A percentile compares a stretch with the other conserved stretches of the same genome.
Conservation (phyloP, 495 filamentous ascomycete genomes). For the Penicillium soppii region DNA sequence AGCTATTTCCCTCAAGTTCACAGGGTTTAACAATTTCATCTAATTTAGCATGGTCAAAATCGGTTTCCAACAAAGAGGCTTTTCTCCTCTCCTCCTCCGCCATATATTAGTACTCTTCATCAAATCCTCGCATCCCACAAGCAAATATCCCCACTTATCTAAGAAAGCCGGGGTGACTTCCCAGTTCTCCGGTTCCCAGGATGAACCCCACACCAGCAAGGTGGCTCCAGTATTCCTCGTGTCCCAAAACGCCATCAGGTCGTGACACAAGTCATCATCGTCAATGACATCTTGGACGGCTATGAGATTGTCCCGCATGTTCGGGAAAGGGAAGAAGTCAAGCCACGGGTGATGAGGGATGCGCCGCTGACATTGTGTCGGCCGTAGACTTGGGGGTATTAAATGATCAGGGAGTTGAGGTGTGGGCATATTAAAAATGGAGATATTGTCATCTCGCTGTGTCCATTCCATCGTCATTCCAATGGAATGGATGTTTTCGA, state of each 20-base stretch:
- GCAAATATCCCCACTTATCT: conserved; percentile 26
- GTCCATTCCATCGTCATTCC: not conserved
- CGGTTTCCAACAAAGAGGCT: conserved; percentile 1
- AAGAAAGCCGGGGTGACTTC: conserved; percentile 30
- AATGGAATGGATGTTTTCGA: not conserved
- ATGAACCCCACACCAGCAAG: conserved; percentile 31
- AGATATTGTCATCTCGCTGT: not conserved
- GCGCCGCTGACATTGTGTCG: conserved; percentile 8
- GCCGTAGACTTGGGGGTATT: conserved; percentile 9
- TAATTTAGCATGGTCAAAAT: not conserved
- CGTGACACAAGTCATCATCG: conserved; percentile 21
- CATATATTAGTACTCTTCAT: conserved; percentile 21
- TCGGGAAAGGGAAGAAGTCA: conserved; percentile 31
- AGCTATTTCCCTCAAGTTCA: no score
- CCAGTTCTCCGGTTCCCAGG: conserved; percentile 29
- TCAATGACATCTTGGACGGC: conserved; percentile 12
- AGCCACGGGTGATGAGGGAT: conserved; percentile 24
- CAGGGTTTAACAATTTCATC: no score
- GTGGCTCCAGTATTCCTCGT: conserved; percentile 5
- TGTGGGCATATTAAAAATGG: not conserved
- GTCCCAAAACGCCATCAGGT: conserved; percentile 23
- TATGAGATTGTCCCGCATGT: conserved; percentile 33
- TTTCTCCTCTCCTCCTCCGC: conserved; percentile 18
- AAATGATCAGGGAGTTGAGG: not conserved
- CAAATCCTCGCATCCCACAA: conserved; percentile 23